Evolutionary conservation across 305 asterid species (phyloP).

Genomic region (Fraxinus dipetala): DNA sequence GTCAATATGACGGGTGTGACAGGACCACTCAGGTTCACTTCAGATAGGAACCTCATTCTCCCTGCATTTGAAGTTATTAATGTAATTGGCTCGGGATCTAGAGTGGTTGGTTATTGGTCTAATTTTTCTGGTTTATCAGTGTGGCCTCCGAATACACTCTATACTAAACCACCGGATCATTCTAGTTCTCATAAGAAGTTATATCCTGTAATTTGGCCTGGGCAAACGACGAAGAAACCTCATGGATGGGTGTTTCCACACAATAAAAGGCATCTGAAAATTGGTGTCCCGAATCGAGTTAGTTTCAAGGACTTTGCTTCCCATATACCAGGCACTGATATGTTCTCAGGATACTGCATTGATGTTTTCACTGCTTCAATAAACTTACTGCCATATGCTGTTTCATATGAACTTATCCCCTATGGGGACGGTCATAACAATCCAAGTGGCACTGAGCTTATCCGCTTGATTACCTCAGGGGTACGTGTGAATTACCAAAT

Average conservation of each 20-base stretch:
- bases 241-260: constrained; percentile 75
- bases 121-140: constrained; percentile 52
- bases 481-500: constrained; percentile 30
- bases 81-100: constrained; percentile 50
- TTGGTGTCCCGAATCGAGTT: constrained; percentile 61
- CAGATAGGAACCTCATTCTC: constrained; percentile 39
- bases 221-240: constrained; percentile 43
- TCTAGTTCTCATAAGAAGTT: constrained; percentile 42
- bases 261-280: constrained; percentile 47
- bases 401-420: constrained; percentile 45
- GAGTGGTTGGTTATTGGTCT: constrained; percentile 56
- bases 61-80: constrained; percentile 62
- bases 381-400: constrained; percentile 55
- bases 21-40: constrained; percentile 34
- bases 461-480: constrained; percentile 47
- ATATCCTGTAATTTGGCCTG: constrained; percentile 60
- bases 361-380: constrained; percentile 64
- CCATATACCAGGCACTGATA: constrained; percentile 31
- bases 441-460: constrained; percentile 51
- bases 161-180: constrained; percentile 28
- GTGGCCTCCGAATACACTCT: constrained; percentile 43
- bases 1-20: constrained; percentile 47
- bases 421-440: constrained; percentile 56
- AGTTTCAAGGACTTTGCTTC: constrained; percentile 52
- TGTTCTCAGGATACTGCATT: constrained; percentile 57